A percentile compares a stretch with the other conserved stretches of the same genome.
Conservation (phyloP, 2,329 filamentous ascomycete species). For the Fusarium sp. region DNA sequence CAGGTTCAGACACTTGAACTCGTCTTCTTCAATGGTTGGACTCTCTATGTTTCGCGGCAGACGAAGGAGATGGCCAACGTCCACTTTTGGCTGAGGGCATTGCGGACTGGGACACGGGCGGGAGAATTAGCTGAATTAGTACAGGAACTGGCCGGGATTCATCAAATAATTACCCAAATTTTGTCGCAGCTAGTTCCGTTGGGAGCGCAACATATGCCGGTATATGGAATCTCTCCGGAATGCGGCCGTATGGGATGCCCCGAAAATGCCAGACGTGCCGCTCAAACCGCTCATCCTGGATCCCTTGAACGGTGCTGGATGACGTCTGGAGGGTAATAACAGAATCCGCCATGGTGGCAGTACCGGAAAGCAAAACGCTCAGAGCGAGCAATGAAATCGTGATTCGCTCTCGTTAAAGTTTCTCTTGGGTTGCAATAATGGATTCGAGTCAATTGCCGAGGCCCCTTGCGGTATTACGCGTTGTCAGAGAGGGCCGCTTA, state of each 20-base stretch:
- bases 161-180: conserved; percentile 2
- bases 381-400: neutral
- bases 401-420: neutral
- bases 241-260: conserved; percentile 15
- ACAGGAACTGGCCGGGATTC: neutral
- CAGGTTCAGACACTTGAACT: conserved; percentile 58
- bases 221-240: conserved; percentile 7
- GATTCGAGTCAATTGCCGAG: neutral
- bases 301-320: neutral
- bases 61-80: conserved; percentile 57
- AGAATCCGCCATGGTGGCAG: neutral
- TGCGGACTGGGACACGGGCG: conserved; percentile 46
- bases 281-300: conserved; percentile 6
- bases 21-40: conserved; percentile 50
- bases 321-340: neutral
- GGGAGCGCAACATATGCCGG: neutral
- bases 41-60: conserved; percentile 49
- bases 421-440: neutral
- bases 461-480: neutral
- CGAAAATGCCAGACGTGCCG: conserved; percentile 15
- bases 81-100: conserved; percentile 56
- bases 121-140: neutral
- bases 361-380: neutral
- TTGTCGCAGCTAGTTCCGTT: neutral
- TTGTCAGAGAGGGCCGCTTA: neutral